Percentiles rank a stretch among this genome's conserved stretches.
phyloP scores from a whole-genome alignment of 805 yeast genomes.

The Wickerhamomyces silvicola region DNA sequence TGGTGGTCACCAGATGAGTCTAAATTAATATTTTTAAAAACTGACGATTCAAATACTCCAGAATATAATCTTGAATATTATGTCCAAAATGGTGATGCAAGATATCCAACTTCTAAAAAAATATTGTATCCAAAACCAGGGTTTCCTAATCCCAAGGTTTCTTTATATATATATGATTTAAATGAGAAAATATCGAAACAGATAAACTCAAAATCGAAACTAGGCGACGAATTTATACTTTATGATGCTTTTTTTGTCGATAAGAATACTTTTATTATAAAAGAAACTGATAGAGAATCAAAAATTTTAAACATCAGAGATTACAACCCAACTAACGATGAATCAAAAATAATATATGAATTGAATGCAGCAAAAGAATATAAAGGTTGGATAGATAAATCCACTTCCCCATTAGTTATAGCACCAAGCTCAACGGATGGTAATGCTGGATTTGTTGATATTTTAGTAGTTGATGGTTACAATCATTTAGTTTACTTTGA shows the following conservation, averaged over 20 bases:
- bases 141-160: conserved; percentile 62
- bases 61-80: conserved; percentile 68
- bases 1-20: conserved; percentile 88
- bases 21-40: conserved; percentile 51
- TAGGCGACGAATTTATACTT: conserved; percentile 44
- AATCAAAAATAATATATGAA: conserved; percentile 36
- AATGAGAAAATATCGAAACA: conserved; percentile 25
- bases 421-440: conserved; percentile 38
- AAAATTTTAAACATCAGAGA: conserved; percentile 51
- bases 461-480: conserved; percentile 55
- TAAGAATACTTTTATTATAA: conserved; percentile 38
- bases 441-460: conserved; percentile 70
- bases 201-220: conserved; percentile 13
- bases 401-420: conserved; percentile 49
- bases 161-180: conserved; percentile 39
- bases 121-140: conserved; percentile 86
- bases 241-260: conserved; percentile 70
- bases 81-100: conserved; percentile 45
- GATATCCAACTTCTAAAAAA: conserved; percentile 53
- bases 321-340: conserved; percentile 27
- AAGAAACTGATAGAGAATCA: conserved; percentile 61
- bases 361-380: conserved; percentile 37
- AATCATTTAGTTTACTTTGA: conserved; percentile 79
- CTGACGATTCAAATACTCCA: conserved; percentile 69
- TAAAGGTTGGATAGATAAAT: conserved; percentile 74